These are phyloP conservation scores for Botrytis paeoniae DNA, from an alignment of 2,329 filamentous ascomycete genomes.

Conservation along the genomic window DNA sequence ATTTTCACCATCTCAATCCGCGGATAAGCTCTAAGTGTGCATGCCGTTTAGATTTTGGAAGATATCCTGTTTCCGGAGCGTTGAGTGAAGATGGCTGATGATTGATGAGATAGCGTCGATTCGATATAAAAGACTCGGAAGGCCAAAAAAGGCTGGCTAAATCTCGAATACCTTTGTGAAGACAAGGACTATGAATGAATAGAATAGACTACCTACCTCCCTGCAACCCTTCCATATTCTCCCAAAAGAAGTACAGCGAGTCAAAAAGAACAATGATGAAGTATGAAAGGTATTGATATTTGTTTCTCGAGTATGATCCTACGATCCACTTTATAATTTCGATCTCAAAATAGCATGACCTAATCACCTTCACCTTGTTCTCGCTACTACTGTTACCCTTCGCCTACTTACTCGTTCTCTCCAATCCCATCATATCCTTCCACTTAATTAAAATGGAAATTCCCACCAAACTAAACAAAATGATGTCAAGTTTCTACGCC, in stretches of 20 bases:
- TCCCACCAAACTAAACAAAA: neutral
- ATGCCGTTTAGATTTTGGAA: neutral
- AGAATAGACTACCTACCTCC: neutral
- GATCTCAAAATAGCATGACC: neutral
- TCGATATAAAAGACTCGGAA: neutral
- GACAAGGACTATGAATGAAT: neutral
- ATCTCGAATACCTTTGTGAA: too few relatives aligned
- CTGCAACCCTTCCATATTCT: neutral
- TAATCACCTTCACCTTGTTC: neutral
- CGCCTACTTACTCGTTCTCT: neutral
- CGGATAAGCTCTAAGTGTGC: neutral
- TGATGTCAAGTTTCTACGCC: neutral
- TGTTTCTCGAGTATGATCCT: neutral
- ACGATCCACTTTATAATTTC: neutral
- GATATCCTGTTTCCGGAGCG: neutral
- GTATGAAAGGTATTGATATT: neutral
- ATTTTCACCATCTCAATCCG: too few relatives aligned
- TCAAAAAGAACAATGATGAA: neutral
- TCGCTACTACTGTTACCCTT: neutral
- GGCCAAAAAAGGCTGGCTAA: too few relatives aligned
- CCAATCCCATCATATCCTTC: neutral
- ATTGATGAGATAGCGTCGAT: neutral
- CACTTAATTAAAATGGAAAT: accelerated
- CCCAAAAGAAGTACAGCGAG: neutral
- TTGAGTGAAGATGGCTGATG: neutral